Conservation (phyloP, 2,329 filamentous ascomycete genomes). For the Fusarium foetens region DNA sequence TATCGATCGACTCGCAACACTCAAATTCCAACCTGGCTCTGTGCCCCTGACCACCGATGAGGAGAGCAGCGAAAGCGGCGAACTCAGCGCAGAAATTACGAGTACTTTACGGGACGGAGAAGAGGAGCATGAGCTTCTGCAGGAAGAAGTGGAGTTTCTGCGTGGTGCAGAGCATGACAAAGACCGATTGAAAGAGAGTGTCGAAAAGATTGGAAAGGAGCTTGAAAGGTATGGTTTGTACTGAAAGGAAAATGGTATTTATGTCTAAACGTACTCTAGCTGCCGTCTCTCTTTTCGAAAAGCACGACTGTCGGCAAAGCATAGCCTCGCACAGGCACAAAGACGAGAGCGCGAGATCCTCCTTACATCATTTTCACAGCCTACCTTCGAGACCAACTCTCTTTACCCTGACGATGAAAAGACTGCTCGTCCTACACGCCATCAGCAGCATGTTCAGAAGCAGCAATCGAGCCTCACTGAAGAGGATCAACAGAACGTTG, state of each 20-base stretch:
- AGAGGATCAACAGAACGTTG: constrained; percentile 77
- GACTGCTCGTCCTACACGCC: constrained; percentile 37
- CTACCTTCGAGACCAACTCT: constrained; percentile 49
- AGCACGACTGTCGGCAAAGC: constrained; percentile 82
- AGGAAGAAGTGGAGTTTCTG: constrained; percentile 80
- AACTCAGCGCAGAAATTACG: constrained; percentile 84
- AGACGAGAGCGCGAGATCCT: constrained; percentile 80
- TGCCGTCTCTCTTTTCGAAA: constrained; percentile 77
- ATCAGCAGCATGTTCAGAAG: constrained; percentile 44
- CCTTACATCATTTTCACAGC: constrained; percentile 70
- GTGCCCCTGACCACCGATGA: constrained; percentile 61
- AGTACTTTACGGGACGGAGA: constrained; percentile 80
- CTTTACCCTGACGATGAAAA: constrained; percentile 43
- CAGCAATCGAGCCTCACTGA: constrained; percentile 59
- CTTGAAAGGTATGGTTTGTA: constrained; percentile 68
- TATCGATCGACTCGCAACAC: constrained; percentile 67
- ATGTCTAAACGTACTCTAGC: constrained; percentile 47
- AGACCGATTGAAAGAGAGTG: constrained; percentile 72
- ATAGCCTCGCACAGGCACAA: constrained; percentile 77
- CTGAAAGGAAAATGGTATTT: background rate
- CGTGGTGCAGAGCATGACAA: constrained; percentile 66
- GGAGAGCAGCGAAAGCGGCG: constrained; percentile 68
- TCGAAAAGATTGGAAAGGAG: constrained; percentile 75
- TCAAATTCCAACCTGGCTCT: constrained; percentile 68
- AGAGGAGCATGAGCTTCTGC: constrained; percentile 83